Conservation (phyloP, 2,329 filamentous ascomycete species). For the Pleurostoma richardsiae region DNA sequence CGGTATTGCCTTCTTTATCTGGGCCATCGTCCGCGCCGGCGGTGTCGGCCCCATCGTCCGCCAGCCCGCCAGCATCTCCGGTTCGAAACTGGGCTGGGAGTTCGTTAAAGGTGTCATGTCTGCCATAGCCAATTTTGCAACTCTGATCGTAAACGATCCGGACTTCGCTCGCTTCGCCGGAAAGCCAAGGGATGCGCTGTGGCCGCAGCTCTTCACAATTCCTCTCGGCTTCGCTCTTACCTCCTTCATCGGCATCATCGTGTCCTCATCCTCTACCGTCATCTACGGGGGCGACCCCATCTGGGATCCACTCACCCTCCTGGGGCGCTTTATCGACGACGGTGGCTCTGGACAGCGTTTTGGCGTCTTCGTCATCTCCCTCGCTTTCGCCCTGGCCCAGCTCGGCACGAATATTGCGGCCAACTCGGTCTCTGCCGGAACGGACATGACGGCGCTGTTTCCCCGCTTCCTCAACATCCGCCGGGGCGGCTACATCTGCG, state of each 20-base stretch:
- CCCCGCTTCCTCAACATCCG: conserved; percentile 81
- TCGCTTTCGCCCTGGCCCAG: conserved; percentile 72
- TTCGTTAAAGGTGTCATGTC: conserved; percentile 84
- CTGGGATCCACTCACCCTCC: conserved; percentile 68
- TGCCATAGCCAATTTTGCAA: conserved; percentile 85
- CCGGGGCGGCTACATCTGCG: conserved; percentile 82
- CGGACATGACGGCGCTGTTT: conserved; percentile 74
- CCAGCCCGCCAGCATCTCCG: conserved; percentile 57
- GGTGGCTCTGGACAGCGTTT: conserved; percentile 65
- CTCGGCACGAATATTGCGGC: conserved; percentile 84
- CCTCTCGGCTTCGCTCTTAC: conserved; percentile 70
- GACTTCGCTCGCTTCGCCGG: conserved; percentile 82
- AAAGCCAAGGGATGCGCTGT: conserved; percentile 71
- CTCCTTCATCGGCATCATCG: conserved; percentile 78
- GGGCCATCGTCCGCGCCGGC: conserved; percentile 76
- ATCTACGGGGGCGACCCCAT: conserved; percentile 60
- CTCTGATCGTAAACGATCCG: conserved; percentile 76
- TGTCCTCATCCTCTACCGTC: conserved; percentile 66
- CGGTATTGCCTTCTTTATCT: conserved; percentile 83
- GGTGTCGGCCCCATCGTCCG: conserved; percentile 79
- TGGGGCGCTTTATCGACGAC: conserved; percentile 63
- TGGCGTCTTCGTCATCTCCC: conserved; percentile 68
- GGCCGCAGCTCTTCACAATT: conserved; percentile 74
- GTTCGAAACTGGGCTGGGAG: conserved; percentile 71
- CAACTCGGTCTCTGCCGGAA: conserved; percentile 79